Conservation (phyloP, 1,139 yeast genomes). For the Yamadazyma atmosphaerica region DNA sequence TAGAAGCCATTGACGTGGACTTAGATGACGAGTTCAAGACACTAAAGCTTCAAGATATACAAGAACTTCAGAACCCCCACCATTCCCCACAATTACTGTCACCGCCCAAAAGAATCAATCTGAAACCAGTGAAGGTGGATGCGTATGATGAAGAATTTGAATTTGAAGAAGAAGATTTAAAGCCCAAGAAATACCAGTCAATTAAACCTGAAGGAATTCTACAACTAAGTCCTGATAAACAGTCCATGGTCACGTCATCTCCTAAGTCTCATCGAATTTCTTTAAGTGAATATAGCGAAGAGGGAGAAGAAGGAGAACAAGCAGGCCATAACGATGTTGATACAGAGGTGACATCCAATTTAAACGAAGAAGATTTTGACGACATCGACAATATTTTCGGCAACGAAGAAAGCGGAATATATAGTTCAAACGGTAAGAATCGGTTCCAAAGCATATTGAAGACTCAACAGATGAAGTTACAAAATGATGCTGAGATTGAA, state of each 20-base stretch:
- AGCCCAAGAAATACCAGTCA: not conserved
- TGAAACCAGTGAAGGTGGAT: slow-evolving; percentile 5
- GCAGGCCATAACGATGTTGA: slow-evolving; percentile 20
- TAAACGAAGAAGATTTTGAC: slow-evolving; percentile 44
- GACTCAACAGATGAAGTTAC: slow-evolving; percentile 28
- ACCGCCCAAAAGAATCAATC: not conserved
- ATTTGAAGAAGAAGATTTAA: slow-evolving; percentile 1
- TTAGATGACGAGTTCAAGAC: slow-evolving; percentile 27
- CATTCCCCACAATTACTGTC: not conserved
- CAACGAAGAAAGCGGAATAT: slow-evolving; percentile 38
- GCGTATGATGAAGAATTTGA: slow-evolving; percentile 3
- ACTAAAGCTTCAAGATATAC: slow-evolving; percentile 18
- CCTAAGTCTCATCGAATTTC: slow-evolving; percentile 17
- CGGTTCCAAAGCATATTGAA: slow-evolving; percentile 21
- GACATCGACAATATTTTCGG: slow-evolving; percentile 44
- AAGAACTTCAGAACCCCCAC: slow-evolving; percentile 16
- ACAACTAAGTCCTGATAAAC: slow-evolving; percentile 1
- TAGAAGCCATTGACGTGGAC: slow-evolving; percentile 7
- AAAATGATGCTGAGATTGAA: slow-evolving; percentile 36
- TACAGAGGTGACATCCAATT: slow-evolving; percentile 42
- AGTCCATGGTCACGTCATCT: slow-evolving; percentile 7
- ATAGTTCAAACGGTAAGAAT: slow-evolving; percentile 14
- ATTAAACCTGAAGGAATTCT: not conserved
- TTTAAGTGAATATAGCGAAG: slow-evolving; percentile 38
- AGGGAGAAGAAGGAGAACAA: slow-evolving; percentile 1